These are phyloP conservation scores for Podospora bellae-mahoneyi DNA, from an alignment of 495 filamentous ascomycete genomes.

Conservation along the genomic window DNA sequence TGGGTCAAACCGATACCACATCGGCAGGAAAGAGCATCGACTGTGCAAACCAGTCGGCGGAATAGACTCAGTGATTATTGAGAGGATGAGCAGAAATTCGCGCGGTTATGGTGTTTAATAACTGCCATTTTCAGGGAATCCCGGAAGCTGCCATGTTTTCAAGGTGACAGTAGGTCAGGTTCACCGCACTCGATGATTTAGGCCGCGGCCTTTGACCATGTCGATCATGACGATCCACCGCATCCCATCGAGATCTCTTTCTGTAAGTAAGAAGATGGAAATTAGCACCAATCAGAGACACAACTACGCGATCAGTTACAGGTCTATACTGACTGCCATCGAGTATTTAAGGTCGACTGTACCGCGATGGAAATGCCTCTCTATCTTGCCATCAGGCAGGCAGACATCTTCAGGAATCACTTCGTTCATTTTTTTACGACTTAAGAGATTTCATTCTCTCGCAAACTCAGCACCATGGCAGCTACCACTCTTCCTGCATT, in stretches of 20 bases:
- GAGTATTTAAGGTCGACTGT: background rate
- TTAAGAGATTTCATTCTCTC: background rate
- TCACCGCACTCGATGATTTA: background rate
- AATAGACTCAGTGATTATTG: background rate
- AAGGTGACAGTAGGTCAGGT: background rate
- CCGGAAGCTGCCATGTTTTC: background rate
- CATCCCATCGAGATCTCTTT: background rate
- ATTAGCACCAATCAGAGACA: background rate
- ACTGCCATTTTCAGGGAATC: background rate
- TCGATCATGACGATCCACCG: background rate
- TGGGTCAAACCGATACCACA: background rate
- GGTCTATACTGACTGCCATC: background rate
- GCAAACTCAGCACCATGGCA: background rate
- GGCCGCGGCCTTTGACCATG: background rate
- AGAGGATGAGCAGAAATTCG: background rate
- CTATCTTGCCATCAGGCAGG: background rate
- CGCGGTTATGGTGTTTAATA: background rate
- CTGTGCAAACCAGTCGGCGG: background rate
- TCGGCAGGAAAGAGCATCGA: background rate
- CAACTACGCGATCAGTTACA: background rate
- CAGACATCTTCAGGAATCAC: background rate
- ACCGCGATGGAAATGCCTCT: background rate
- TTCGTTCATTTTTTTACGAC: too few species aligned
- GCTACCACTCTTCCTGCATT: background rate
- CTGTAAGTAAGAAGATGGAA: background rate